phyloP scores from a whole-genome alignment of 2,329 filamentous ascomycete genomes.

The Diaporthe eres region DNA sequence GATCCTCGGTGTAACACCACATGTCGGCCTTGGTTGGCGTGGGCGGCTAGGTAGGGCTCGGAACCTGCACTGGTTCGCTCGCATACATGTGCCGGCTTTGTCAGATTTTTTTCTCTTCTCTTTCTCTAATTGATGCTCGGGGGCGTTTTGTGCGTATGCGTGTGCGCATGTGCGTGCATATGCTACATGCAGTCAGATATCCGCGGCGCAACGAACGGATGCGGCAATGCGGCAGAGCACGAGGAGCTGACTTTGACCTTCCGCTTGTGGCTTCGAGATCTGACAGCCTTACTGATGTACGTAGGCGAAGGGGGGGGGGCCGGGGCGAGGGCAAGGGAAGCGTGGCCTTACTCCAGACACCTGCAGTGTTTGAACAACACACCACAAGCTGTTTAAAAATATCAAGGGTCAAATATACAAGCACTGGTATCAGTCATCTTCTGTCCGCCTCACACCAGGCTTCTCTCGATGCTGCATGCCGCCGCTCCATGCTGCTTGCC shows the following conservation, averaged over 20 bases:
- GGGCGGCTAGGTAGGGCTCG: slow-evolving; percentile 19
- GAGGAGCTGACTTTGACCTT: slow-evolving; percentile 19
- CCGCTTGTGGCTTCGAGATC: slow-evolving; percentile 22
- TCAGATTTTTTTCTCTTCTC: neutral
- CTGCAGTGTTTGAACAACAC: neutral
- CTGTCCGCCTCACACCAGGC: neutral
- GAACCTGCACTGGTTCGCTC: slow-evolving; percentile 28
- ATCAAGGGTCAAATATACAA: neutral
- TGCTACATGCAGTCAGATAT: neutral
- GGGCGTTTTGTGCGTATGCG: neutral
- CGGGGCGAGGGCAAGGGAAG: neutral
- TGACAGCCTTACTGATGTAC: neutral
- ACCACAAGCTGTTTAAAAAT: slow-evolving; percentile 25
- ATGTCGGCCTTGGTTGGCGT: neutral
- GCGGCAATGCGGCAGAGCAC: slow-evolving; percentile 18
- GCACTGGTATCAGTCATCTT: neutral
- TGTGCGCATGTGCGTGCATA: neutral
- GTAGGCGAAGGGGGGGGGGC: neutral
- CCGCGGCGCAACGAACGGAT: slow-evolving; percentile 16
- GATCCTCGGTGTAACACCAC: slow-evolving; percentile 32
- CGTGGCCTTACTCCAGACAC: slow-evolving; percentile 16
- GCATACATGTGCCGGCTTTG: slow-evolving; percentile 21
- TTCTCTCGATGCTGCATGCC: neutral
- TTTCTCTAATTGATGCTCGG: slow-evolving; percentile 5
- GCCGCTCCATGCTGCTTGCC: neutral